Conservation (phyloP, 2,329 filamentous ascomycete genomes). For the Colletotrichum tropicale region DNA sequence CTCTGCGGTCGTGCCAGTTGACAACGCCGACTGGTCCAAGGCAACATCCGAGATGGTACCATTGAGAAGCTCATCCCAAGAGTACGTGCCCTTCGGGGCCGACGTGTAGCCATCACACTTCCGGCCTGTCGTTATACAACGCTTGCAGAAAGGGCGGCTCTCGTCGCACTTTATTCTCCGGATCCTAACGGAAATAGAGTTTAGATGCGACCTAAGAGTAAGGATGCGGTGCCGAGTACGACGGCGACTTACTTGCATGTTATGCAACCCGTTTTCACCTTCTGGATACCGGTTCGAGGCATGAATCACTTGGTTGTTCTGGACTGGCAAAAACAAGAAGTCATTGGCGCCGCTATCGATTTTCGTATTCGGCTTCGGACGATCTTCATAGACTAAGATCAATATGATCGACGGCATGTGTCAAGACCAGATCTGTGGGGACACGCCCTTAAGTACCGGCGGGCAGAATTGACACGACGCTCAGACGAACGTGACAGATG, state of each 20-base stretch:
- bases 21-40: neutral
- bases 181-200: neutral
- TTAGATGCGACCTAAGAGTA: too few relatives aligned
- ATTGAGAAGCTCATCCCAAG: neutral
- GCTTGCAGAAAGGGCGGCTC: slow-evolving; percentile 12
- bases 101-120: slow-evolving; percentile 19
- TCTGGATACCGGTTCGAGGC: neutral
- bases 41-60: neutral
- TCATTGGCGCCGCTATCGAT: neutral
- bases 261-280: slow-evolving; percentile 19
- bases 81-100: neutral
- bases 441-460: neutral
- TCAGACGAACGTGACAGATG: neutral
- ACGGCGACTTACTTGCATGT: slow-evolving; percentile 22
- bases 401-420: neutral
- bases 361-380: neutral
- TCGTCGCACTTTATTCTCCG: slow-evolving; percentile 23
- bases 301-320: neutral
- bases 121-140: slow-evolving; percentile 19
- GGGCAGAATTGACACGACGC: neutral
- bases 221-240: neutral
- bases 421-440: neutral
- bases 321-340: neutral
- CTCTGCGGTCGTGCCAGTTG: neutral
- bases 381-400: neutral